Evolutionary conservation across 2,329 filamentous ascomycete species (phyloP), one percentile per base, ranked within the genome.

Genomic region (Hirsutella minnesotensis): DNA sequence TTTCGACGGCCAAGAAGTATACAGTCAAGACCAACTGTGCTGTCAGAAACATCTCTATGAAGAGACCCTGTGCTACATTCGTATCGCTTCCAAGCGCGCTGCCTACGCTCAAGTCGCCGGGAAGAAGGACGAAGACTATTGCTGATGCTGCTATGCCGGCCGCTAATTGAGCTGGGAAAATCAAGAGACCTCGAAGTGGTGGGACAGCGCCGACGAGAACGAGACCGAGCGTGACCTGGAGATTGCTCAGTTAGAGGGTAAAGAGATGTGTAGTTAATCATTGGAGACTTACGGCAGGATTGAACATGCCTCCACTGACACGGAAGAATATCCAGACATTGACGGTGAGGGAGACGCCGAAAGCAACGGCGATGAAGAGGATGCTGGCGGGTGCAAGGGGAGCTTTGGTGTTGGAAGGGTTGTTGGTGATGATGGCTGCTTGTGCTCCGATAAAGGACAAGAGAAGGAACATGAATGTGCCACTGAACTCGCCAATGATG

Each of bases 1-100:
- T 86, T 56, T 86, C 81, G 4, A 77, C 75, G 0, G 81, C 81
- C 37, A 86, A 68, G 73, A 86, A 81, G 57, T 79, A 75, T 24
- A 83, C 75, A 3, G 78, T 73, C 42, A 83, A 66, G 8, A 82
- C 71, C 9, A 84, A 65, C 54, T 81, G 69, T 0, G 75, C 65
- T 0, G 79, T 83, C 31, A 82, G 65, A 51, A 83, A 79, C 63
- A 79, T 72, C 58, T 83, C 80, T 39, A 83, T 71, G 53, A 83
- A 81, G 34, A 83, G 62, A 7, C 79, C 80, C 46, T 77, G 77
- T 0, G 65, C 65, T 9, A 69, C 63, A 45, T 63, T 73, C 4
- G 72, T 65, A 12, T 69, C 70, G 10, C 65, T 63, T 2, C 67
- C 66, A 3, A 83, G 66, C 4, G 64, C 63, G n/a, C 79, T 83